phyloP scores from a whole-genome alignment of 2,329 filamentous ascomycete genomes.

The Aspergillaceae sp. region DNA sequence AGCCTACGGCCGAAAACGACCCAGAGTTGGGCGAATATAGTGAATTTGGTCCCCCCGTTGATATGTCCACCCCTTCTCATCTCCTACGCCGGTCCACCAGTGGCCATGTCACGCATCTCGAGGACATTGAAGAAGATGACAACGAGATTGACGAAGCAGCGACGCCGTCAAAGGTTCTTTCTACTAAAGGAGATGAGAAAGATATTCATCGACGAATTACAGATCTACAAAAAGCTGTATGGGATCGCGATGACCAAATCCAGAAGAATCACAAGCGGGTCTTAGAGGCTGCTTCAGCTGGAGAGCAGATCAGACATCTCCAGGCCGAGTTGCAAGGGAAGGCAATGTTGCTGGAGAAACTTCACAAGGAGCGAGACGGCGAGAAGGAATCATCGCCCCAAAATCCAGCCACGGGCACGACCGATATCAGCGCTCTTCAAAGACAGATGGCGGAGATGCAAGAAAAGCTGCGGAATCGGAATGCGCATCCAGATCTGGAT shows the following conservation, averaged over 20 bases:
- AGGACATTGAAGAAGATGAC: conserved; percentile 29
- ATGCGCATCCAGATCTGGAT: conserved; percentile 15
- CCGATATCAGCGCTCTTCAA: conserved; percentile 19
- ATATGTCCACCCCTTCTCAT: conserved; percentile 38
- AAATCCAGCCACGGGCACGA: conserved; percentile 12
- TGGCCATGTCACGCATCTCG: conserved; percentile 23
- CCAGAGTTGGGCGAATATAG: conserved; percentile 30
- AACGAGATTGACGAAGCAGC: conserved; percentile 13
- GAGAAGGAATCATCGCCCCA: conserved; percentile 17
- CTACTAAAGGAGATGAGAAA: conserved; percentile 10
- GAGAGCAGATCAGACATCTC: conserved; percentile 32
- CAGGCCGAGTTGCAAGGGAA: conserved; percentile 30
- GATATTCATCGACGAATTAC: conserved; percentile 24
- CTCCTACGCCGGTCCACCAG: conserved; percentile 22
- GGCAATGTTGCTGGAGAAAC: conserved; percentile 18
- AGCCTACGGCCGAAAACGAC: conserved; percentile 18
- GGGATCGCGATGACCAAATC: conserved; percentile 28
- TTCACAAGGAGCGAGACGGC: conserved; percentile 16
- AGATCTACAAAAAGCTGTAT: conserved; percentile 22
- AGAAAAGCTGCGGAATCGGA: conserved; percentile 20
- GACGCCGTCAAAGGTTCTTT: conserved; percentile 4
- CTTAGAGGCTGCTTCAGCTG: conserved; percentile 27
- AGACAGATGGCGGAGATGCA: conserved; percentile 26
- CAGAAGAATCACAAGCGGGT: conserved; percentile 23
- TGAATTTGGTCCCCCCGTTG: conserved; percentile 35